phyloP scores from a whole-genome alignment of 129 eudicot species.

The Flaveria ramosissima region DNA sequence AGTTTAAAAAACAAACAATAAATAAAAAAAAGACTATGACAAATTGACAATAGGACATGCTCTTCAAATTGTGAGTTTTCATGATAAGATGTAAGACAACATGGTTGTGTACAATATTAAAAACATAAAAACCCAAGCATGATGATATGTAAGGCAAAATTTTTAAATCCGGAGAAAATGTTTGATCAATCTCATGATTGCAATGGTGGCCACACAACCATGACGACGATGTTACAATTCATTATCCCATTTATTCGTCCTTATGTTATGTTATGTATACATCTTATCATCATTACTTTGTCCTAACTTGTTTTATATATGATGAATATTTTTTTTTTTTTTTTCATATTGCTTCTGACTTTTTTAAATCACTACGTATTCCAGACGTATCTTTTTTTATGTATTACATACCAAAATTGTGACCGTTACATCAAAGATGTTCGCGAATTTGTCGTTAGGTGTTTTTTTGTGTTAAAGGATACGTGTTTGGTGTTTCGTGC shows the following conservation, averaged over 20 bases:
- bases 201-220: slow-evolving; percentile 24
- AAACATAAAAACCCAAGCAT: slow-evolving; percentile 1
- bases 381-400: neutral
- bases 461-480: no score
- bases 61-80: neutral
- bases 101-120: neutral
- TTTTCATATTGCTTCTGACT: neutral
- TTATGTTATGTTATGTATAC: slow-evolving; percentile 22
- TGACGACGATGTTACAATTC: slow-evolving; percentile 33
- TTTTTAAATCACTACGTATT: neutral
- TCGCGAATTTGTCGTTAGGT: neutral
- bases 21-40: no score
- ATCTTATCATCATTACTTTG: slow-evolving; percentile 30
- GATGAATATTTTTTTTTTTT: neutral
- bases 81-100: neutral
- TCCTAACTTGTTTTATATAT: neutral
- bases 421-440: neutral
- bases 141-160: slow-evolving; percentile 4
- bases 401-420: neutral
- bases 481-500: neutral
- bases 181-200: slow-evolving; percentile 27
- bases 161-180: slow-evolving; percentile 16
- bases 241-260: slow-evolving; percentile 25
- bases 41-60: no score
- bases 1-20: no score